Base-by-base conservation (phyloP, 768 basidiomycete genomes). In the Podaxis sp. region DNA sequence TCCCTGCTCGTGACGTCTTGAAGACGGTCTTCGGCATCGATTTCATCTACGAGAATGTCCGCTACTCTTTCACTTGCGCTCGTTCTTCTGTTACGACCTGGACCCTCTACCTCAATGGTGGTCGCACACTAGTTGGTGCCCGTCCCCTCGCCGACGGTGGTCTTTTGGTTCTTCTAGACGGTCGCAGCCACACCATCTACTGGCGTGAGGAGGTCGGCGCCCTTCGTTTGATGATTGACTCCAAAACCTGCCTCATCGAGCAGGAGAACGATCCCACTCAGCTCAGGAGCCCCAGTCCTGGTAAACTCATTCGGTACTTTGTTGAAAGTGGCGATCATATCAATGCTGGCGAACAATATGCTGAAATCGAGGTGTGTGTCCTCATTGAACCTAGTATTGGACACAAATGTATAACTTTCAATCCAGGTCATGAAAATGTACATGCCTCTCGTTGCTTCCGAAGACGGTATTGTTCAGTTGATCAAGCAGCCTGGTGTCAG, bases 241-340 rank as follows among this genome's bases (percentile, higher is more conserved):
- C 95, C 58, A 96, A 98, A 83, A 99, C 97, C 15, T 97, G 96
- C 74, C 82, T 98, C 78, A 95, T 99, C 68, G 97, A 98, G 75
- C 96, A 99, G 77, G 97, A 99, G 83, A 98, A 98, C 69, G 97
- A 99, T 71, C 97, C 97, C 15, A 99, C 97, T 24, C 96, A 99
- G 75, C 81, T 99, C 52, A 84, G 97, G 68, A 95, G 92, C 71
- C 97, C 97, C 8, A 93, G 90, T 77, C 97, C 97, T 9, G 97
- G 97, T 40, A 99, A 99, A 77, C 86, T 99, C 54, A 86, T 99
- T 60, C 85, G 96, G 38, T 96, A 90, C 80, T 85, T 99, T 65
- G 88, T 99, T 67, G 97, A 99, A 70, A 96, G 93, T 63, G 97
- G 97, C 7, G 97, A 99, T 64, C 97, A 99, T 74, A 85, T 99